A percentile compares a stretch with the other conserved stretches of the same genome.
Conservation (phyloP, 805 yeast genomes). For the Nadsonia fulvescens region DNA sequence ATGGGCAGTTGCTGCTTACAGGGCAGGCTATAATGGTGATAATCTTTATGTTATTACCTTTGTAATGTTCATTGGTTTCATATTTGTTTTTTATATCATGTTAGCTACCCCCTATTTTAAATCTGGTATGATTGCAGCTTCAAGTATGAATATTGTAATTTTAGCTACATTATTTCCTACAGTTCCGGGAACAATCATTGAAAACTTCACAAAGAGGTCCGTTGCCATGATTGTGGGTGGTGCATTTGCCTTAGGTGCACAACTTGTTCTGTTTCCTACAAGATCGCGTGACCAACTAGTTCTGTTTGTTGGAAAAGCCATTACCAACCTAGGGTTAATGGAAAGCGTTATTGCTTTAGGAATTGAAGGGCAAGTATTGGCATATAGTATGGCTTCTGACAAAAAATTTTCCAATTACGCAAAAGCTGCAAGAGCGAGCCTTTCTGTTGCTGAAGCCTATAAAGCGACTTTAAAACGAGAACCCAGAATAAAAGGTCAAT, state of each 20-base stretch:
- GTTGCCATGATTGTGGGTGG: slow-evolving; percentile 35
- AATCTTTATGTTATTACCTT: slow-evolving; percentile 25
- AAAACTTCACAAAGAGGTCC: slow-evolving; percentile 31
- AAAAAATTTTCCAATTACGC: slow-evolving; percentile 19
- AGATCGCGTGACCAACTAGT: slow-evolving; percentile 29
- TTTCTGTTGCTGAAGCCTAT: slow-evolving; percentile 24
- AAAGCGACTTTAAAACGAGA: slow-evolving; percentile 17
- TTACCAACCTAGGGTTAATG: slow-evolving; percentile 24
- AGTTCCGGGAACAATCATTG: slow-evolving; percentile 23
- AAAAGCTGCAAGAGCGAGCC: slow-evolving; percentile 22
- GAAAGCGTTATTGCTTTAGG: slow-evolving; percentile 24
- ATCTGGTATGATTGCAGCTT: slow-evolving; percentile 31
- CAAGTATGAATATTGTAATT: slow-evolving; percentile 29
- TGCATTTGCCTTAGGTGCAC: slow-evolving; percentile 27
- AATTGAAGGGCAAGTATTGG: slow-evolving; percentile 19
- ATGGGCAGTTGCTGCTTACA: slow-evolving; percentile 31
- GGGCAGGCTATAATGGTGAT: slow-evolving; percentile 20
- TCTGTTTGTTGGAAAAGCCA: slow-evolving; percentile 24
- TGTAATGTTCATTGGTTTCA: slow-evolving; percentile 25
- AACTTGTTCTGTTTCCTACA: slow-evolving; percentile 27
- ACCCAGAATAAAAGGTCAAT: slow-evolving; percentile 31
- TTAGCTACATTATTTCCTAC: slow-evolving; percentile 26
- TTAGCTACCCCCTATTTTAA: slow-evolving; percentile 31
- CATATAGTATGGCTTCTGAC: slow-evolving; percentile 18
- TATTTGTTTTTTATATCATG: slow-evolving; percentile 28